Base-by-base conservation (phyloP, 805 yeast species). In the Sporopachydermia lactativora region DNA sequence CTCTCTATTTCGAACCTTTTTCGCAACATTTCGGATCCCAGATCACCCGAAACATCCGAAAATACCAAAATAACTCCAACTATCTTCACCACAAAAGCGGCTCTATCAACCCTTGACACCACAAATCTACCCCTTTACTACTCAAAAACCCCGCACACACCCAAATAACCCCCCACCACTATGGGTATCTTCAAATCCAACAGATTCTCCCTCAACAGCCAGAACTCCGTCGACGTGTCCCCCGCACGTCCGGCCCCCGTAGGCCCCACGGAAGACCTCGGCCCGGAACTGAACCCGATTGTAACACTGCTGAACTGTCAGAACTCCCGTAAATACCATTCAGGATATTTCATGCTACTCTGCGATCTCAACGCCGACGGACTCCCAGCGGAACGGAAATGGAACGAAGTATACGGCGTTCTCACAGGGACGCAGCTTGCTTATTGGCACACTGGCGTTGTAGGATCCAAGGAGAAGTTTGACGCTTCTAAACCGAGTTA, bases 371-470 rank as follows among this genome's bases (percentile, higher is more conserved):
- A 77, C 52, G 73, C 82, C 17, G 95, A 89, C 49, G 98, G 98
- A 5, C 71, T 77, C 42, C 88, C 95, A 0, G 58, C 63, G 3
- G 82, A 79, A 39, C 67, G 96, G 37, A 70, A 71, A 51, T 92
- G 98, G 98, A 68, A 71, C 41, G 96, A 92, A 60, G 95, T 88
- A 17, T 92, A 82, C 57, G 97, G 95, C 36, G 84, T 83, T 13
- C 64, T 92, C 35, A 75, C 84, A 3, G 98, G 98, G 15, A 83
- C 84, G 43, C 95, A 89, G 52, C 64, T 92, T 45, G 94, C 96
- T 0, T 73, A 84, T 46, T 92, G 97, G 96, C 86, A 86, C 54
- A 84, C 85, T 2, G 75, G 74, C 35, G 68, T 68, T 43, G 55
- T 82, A 8, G 31, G 31, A 43, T 74, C 78, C 11, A 67, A 65